Percentiles rank a stretch among this genome's conserved stretches.
These are phyloP conservation scores for Penicillium janthinellum DNA, from an alignment of 2,329 filamentous ascomycete genomes.

Conservation along the genomic window DNA sequence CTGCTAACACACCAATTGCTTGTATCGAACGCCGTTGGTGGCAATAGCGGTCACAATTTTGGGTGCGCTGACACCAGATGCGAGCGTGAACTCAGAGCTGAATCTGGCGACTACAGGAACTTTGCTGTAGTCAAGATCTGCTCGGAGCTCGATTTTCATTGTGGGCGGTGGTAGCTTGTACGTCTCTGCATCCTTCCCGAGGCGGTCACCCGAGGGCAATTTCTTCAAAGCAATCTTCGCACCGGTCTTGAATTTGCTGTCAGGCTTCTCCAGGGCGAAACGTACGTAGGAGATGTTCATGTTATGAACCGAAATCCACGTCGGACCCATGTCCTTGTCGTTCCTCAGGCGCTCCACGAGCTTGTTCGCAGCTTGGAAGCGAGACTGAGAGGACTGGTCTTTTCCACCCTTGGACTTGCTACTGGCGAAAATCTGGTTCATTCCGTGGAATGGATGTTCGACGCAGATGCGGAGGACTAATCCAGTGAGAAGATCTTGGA, in stretches of 20 bases:
- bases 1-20: constrained; percentile 67
- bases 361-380: constrained; percentile 70
- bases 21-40: constrained; percentile 77
- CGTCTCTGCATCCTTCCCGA: constrained; percentile 65
- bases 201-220: constrained; percentile 61
- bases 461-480: constrained; percentile 82
- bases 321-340: constrained; percentile 54
- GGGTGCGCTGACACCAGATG: constrained; percentile 85
- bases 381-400: constrained; percentile 73
- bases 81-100: constrained; percentile 76
- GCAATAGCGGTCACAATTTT: constrained; percentile 87
- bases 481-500: constrained; percentile 73
- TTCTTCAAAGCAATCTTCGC: constrained; percentile 66
- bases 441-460: constrained; percentile 94
- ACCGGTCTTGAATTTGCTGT: constrained; percentile 67
- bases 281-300: constrained; percentile 67
- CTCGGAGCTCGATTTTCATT: constrained; percentile 75
- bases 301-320: constrained; percentile 73
- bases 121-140: constrained; percentile 72
- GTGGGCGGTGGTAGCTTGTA: constrained; percentile 84
- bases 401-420: constrained; percentile 67
- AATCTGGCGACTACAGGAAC: constrained; percentile 75
- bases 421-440: constrained; percentile 93
- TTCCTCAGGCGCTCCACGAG: constrained; percentile 64
- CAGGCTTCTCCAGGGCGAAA: constrained; percentile 50